A percentile compares a stretch with the other conserved stretches of the same genome.
phyloP scores from a whole-genome alignment of 2,329 filamentous ascomycete species.

The Aspergillus jensenii region DNA sequence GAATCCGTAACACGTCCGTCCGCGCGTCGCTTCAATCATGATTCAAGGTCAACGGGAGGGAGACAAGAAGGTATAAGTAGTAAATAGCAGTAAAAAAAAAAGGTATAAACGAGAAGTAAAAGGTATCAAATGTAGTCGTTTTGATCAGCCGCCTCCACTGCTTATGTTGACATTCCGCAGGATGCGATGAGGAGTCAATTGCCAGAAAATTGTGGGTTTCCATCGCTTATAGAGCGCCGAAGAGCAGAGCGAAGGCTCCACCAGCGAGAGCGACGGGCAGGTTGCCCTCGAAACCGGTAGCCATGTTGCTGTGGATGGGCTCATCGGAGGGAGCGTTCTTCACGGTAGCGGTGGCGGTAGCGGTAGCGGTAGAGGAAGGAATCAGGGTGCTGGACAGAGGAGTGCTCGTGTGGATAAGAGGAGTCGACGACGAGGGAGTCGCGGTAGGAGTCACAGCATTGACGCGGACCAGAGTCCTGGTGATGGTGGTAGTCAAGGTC shows the following conservation, averaged over 20 bases:
- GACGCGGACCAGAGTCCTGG: conserved; percentile 46
- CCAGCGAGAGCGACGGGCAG: conserved; percentile 35
- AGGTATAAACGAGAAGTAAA: conserved; percentile 17
- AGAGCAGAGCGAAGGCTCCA: conserved; percentile 38
- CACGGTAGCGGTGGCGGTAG: conserved; percentile 13
- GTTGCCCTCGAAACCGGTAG: conserved; percentile 20
- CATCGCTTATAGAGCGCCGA: conserved; percentile 36
- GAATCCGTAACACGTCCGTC: conserved; percentile 23
- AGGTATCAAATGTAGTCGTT: conserved; percentile 8
- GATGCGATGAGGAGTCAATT: conserved; percentile 2
- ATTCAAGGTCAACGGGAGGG: conserved; percentile 6
- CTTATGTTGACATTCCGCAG: neutral
- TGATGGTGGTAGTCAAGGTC: conserved; percentile 36
- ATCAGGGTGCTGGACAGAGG: conserved; percentile 16
- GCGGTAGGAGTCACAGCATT: conserved; percentile 39
- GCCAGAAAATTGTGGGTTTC: neutral
- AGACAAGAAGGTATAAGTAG: conserved; percentile 21
- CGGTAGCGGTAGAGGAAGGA: conserved; percentile 6
- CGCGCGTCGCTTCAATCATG: conserved; percentile 1
- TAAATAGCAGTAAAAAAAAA: conserved; percentile 18
- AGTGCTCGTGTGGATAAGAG: conserved; percentile 30
- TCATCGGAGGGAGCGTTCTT: conserved; percentile 20
- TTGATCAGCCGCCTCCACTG: conserved; percentile 8
- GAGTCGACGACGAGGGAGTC: conserved; percentile 19
- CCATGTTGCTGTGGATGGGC: conserved; percentile 14